phyloP scores from a whole-genome alignment of 2,329 filamentous ascomycete genomes.

The Penicillium sp. region DNA sequence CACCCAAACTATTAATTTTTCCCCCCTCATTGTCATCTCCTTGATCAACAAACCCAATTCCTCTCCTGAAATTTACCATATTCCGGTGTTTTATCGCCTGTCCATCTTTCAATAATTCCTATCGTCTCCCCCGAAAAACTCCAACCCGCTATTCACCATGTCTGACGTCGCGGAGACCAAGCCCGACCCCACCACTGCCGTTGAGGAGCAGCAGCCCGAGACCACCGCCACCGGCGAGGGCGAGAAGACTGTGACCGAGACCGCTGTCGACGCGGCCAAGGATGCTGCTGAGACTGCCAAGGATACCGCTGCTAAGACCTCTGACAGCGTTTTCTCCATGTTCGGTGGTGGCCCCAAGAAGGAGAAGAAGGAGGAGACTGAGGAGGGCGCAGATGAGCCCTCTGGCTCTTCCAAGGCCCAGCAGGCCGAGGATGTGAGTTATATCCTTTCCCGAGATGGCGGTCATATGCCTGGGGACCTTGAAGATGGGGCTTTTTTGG shows the following conservation, averaged over 20 bases:
- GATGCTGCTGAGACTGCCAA: constrained; percentile 40
- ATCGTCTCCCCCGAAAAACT: constrained; percentile 5
- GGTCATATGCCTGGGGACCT: not conserved
- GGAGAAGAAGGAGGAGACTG: constrained; percentile 79
- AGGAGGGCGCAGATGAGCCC: constrained; percentile 79
- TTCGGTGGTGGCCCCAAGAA: constrained; percentile 97
- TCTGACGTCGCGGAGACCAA: constrained; percentile 46
- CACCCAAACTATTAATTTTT: constrained; percentile 29
- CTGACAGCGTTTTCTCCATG: constrained; percentile 84
- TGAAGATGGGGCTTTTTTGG: not conserved
- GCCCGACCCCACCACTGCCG: constrained; percentile 44
- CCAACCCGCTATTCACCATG: constrained; percentile 30
- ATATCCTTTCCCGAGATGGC: constrained; percentile 20
- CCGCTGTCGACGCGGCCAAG: constrained; percentile 37
- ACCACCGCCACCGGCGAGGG: constrained; percentile 34
- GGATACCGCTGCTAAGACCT: constrained; percentile 43
- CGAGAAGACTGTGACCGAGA: constrained; percentile 31
- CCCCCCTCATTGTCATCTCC: constrained; percentile 25
- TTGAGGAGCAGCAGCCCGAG: constrained; percentile 34
- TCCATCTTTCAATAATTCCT: constrained; percentile 1
- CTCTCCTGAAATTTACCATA: not conserved
- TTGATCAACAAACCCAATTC: constrained; percentile 23
- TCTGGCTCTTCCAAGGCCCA: constrained; percentile 86
- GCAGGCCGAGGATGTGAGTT: constrained; percentile 60
- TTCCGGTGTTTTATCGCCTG: constrained; percentile 7